phyloP scores from a whole-genome alignment of 257 asterid genomes.

The Gentiana straminea region DNA sequence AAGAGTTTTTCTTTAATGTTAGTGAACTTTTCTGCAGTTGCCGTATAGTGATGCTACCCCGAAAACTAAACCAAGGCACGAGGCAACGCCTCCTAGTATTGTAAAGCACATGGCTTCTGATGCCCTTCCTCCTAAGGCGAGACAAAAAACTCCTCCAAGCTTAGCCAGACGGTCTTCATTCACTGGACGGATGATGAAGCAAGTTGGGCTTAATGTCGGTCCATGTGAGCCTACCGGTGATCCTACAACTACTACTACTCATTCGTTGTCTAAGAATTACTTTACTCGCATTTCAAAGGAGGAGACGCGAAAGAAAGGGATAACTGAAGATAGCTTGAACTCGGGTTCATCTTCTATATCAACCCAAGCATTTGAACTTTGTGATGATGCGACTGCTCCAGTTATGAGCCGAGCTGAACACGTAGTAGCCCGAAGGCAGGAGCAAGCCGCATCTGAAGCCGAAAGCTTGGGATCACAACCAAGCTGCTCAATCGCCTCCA shows the following conservation, averaged over 20 bases:
- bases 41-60: constrained; percentile 51
- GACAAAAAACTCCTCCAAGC: constrained; percentile 59
- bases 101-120: constrained; percentile 40
- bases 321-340: constrained; percentile 56
- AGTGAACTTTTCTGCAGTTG: constrained; percentile 32
- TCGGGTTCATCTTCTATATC: constrained; percentile 72
- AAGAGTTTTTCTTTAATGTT: constrained; percentile 6
- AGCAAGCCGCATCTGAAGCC: constrained; percentile 20
- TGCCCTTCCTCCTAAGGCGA: constrained; percentile 32
- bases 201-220: constrained; percentile 24
- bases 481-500: constrained; percentile 44
- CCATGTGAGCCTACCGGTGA: constrained; percentile 23
- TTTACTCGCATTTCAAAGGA: constrained; percentile 24
- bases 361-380: constrained; percentile 63
- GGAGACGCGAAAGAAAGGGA: constrained; percentile 31
- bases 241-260: constrained; percentile 18
- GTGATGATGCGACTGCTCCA: constrained; percentile 47
- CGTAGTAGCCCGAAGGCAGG: constrained; percentile 19
- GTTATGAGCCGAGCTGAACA: constrained; percentile 25
- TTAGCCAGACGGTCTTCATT: constrained; percentile 41
- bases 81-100: constrained; percentile 39
- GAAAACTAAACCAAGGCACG: constrained; percentile 59
- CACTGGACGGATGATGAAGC: constrained; percentile 34
- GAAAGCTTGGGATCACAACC: constrained; percentile 41
- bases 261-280: constrained; percentile 21